These are phyloP conservation scores for Coemansia sp. DNA, from an alignment of 192 early-diverging fungal species.

Conservation along the genomic window DNA sequence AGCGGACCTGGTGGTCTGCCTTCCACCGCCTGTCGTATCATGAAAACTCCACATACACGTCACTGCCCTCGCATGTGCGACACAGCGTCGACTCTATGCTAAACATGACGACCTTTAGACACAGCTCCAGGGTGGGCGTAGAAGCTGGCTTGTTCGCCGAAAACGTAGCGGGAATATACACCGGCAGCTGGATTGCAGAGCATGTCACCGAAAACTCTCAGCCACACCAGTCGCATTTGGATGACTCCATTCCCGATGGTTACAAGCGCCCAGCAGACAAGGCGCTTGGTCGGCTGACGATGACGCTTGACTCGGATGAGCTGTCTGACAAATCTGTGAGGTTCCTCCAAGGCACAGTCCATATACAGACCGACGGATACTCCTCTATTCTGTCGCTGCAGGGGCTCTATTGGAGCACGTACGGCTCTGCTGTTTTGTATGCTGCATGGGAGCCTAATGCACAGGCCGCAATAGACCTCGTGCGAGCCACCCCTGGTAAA, in stretches of 20 bases:
- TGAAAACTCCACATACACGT: conserved; percentile 29
- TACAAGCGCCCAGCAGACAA: conserved; percentile 21
- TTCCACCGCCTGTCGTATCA: conserved; percentile 25
- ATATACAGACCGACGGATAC: conserved; percentile 7
- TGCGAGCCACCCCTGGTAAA: conserved; percentile 27
- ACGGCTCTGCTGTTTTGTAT: conserved; percentile 28
- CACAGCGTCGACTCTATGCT: conserved; percentile 9
- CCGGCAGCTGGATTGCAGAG: conserved; percentile 20
- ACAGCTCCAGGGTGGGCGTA: not conserved
- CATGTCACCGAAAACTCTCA: conserved; percentile 6
- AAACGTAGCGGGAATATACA: conserved; percentile 22
- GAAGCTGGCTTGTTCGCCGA: not conserved
- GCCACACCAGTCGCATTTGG: not conserved
- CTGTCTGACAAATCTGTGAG: conserved; percentile 1
- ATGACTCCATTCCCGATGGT: conserved; percentile 12
- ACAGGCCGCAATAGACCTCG: conserved; percentile 18
- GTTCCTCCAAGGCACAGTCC: conserved; percentile 20
- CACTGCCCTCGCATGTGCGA: conserved; percentile 22
- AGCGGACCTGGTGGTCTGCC: conserved; percentile 32
- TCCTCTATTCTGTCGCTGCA: conserved; percentile 12
- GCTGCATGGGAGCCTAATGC: conserved; percentile 21
- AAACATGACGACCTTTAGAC: not conserved
- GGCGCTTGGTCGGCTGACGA: conserved; percentile 7
- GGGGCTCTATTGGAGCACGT: conserved; percentile 31
- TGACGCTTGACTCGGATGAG: conserved; percentile 18